Conservation (phyloP, 257 asterid species). For the Solanum medicagineum region DNA sequence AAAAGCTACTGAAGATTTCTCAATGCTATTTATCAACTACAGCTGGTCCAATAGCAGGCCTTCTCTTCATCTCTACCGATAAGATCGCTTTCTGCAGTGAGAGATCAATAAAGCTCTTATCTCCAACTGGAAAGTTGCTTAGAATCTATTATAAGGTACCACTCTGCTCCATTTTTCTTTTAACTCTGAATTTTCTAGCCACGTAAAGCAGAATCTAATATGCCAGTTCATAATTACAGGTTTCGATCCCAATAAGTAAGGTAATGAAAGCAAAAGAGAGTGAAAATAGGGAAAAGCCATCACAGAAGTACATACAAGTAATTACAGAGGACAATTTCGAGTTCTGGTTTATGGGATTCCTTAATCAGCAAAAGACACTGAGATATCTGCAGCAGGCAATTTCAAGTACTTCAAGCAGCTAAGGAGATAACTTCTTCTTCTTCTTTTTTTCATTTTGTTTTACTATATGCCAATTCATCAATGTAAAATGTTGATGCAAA, state of each 20-base stretch:
- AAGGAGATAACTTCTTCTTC: background rate
- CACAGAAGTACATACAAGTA: background rate
- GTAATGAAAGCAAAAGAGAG: conserved; percentile 17
- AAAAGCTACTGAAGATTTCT: conserved; percentile 4
- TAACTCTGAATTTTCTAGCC: background rate
- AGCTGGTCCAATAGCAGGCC: conserved; percentile 5
- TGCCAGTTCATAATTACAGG: background rate
- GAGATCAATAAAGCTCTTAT: background rate
- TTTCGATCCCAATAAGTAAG: conserved; percentile 20
- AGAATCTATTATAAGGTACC: conserved; percentile 4
- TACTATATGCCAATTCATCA: background rate
- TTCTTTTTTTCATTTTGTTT: background rate
- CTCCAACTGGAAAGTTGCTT: conserved; percentile 3
- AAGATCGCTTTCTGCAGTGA: conserved; percentile 9
- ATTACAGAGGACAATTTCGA: too few species aligned
- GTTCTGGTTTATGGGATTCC: too few species aligned
- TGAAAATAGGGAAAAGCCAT: conserved; percentile 15
- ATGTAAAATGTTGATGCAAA: too few species aligned
- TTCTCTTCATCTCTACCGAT: background rate
- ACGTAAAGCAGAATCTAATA: background rate
- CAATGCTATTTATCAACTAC: conserved; percentile 4
- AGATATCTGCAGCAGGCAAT: too few species aligned
- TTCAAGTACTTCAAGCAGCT: too few species aligned
- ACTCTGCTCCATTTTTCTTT: background rate
- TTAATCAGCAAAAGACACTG: too few species aligned